A percentile compares a stretch with the other conserved stretches of the same genome.
Evolutionary conservation across 2,329 filamentous ascomycete species (phyloP).

Genomic region (Camillea tinctor): DNA sequence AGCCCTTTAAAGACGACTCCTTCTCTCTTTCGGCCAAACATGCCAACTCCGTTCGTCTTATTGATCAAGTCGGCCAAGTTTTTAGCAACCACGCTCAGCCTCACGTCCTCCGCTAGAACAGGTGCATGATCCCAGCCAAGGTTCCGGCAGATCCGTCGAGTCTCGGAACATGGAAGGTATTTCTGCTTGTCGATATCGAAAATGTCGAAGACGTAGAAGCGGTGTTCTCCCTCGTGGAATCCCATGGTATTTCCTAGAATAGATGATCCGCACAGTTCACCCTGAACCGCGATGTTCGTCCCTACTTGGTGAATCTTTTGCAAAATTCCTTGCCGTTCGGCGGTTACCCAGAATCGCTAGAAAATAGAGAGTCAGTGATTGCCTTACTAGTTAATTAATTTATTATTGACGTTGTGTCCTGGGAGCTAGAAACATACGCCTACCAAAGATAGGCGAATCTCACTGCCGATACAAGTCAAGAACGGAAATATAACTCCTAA

Average conservation of each 20-base stretch:
- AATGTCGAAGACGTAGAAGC: slow-evolving; percentile 25
- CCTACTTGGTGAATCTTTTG: slow-evolving; percentile 17
- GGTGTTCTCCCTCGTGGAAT: slow-evolving; percentile 19
- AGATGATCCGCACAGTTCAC: slow-evolving; percentile 29
- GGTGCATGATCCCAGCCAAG: slow-evolving; percentile 17
- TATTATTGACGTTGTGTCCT: no score
- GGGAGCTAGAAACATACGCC: no score
- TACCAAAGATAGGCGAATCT: no score
- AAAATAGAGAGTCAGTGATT: no score
- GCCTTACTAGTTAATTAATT: no score
- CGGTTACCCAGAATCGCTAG: slow-evolving; percentile 27
- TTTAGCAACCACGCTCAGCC: slow-evolving; percentile 10
- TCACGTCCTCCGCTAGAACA: slow-evolving; percentile 2
- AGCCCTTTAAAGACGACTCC: slow-evolving; percentile 32
- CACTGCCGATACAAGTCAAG: no score
- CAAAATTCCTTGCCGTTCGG: slow-evolving; percentile 21
- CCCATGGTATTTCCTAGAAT: slow-evolving; percentile 29
- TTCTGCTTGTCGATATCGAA: slow-evolving; percentile 17
- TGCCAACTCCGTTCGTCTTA: slow-evolving; percentile 28
- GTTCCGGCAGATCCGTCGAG: slow-evolving; percentile 5
- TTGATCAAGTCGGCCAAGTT: slow-evolving; percentile 22
- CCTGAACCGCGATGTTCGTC: slow-evolving; percentile 28
- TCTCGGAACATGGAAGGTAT: slow-evolving; percentile 2
- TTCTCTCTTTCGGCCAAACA: slow-evolving; percentile 25
- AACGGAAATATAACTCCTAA: no score